phyloP scores from a whole-genome alignment of 176 grass and related monocot species.

The Panicum miliaceum region DNA sequence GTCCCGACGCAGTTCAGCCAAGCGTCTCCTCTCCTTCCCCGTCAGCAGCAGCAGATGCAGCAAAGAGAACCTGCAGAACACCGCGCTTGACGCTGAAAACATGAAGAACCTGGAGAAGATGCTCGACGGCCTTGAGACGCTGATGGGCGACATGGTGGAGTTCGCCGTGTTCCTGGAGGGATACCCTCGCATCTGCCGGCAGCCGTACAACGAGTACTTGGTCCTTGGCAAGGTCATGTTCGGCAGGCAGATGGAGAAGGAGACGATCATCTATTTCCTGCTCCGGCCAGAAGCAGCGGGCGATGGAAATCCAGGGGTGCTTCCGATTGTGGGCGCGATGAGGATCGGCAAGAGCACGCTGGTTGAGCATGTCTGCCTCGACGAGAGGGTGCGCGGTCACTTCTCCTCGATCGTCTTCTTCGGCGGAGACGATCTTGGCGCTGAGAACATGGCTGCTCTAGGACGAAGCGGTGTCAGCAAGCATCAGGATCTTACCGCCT shows the following conservation, averaged over 20 bases:
- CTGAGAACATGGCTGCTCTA: neutral
- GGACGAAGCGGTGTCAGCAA: neutral
- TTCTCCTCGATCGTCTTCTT: constrained; percentile 27
- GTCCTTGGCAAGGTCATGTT: constrained; percentile 40
- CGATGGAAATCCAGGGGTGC: neutral
- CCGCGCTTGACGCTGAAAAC: neutral
- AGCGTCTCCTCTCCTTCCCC: neutral
- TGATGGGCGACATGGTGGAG: constrained; percentile 29
- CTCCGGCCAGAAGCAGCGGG: neutral
- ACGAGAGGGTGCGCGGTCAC: constrained; percentile 40
- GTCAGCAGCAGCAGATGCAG: neutral
- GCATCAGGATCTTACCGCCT: constrained; percentile 18
- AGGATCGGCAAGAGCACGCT: constrained; percentile 58
- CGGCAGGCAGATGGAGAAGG: constrained; percentile 36
- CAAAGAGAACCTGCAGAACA: neutral
- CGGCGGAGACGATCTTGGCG: neutral
- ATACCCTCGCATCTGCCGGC: constrained; percentile 30
- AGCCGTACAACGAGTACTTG: constrained; percentile 7
- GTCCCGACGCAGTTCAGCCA: neutral
- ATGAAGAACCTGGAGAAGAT: neutral
- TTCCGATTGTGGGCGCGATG: constrained; percentile 27
- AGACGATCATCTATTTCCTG: constrained; percentile 31
- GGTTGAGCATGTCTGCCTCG: constrained; percentile 41
- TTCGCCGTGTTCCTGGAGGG: constrained; percentile 28
- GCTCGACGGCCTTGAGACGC: neutral